Percentiles rank a stretch among this genome's conserved stretches.
These are phyloP conservation scores for Vitellaria paradoxa DNA, from an alignment of 179 eudicot genomes.

Conservation along the genomic window DNA sequence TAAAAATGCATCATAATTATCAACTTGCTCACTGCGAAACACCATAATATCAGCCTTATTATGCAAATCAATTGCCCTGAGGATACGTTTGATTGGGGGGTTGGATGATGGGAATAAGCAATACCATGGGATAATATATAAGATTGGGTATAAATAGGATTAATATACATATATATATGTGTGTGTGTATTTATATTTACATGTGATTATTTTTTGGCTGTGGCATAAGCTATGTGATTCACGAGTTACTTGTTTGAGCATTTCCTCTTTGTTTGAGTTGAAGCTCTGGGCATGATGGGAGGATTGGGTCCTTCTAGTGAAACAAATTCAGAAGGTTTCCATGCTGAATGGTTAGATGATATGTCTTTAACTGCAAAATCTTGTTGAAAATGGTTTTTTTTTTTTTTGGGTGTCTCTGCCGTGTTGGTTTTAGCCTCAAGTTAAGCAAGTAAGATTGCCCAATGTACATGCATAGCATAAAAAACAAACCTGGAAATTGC, in stretches of 20 bases:
- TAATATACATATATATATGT: no score
- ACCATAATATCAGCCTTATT: neutral
- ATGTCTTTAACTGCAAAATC: neutral
- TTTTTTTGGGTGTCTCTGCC: neutral
- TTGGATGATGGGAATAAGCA: no score
- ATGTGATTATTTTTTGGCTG: neutral
- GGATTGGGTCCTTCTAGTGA: neutral
- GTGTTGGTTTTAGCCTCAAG: neutral
- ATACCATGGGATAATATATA: no score
- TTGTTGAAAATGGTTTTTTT: neutral
- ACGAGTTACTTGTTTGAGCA: neutral
- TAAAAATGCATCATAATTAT: neutral
- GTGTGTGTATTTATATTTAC: no score
- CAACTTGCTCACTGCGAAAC: neutral
- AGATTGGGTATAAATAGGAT: no score
- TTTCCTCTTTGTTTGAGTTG: neutral
- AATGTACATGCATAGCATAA: neutral
- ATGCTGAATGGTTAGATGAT: neutral
- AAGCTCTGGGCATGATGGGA: neutral
- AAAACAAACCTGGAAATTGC: slow-evolving; percentile 14
- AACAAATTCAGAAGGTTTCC: neutral
- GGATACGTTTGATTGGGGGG: no score
- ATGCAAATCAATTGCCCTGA: no score
- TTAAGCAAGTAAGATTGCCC: neutral
- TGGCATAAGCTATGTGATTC: neutral